These are phyloP conservation scores for Darksidea phi DNA, from an alignment of 495 filamentous ascomycete genomes.

Conservation along the genomic window DNA sequence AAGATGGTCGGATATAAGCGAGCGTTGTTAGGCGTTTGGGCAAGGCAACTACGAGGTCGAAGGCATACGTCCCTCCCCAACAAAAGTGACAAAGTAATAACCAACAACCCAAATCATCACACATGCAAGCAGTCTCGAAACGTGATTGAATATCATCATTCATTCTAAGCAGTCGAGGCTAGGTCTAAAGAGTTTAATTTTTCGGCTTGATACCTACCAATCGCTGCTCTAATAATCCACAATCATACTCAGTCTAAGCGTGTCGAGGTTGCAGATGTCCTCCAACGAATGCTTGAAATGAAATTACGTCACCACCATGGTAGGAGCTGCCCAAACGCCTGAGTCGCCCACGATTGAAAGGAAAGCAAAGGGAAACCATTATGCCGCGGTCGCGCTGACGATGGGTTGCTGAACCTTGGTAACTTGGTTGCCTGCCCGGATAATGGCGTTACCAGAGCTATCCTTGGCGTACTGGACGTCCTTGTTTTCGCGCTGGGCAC, in stretches of 20 bases:
- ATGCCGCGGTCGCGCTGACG: constrained; percentile 72
- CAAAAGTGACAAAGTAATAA: too few species aligned
- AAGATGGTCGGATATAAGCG: too few species aligned
- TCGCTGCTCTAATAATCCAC: background rate
- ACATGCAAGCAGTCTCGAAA: too few species aligned
- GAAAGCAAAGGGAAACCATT: constrained; percentile 2
- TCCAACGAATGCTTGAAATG: constrained; percentile 17
- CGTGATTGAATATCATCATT: constrained; percentile 3
- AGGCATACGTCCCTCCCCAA: too few species aligned
- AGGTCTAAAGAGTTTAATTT: background rate
- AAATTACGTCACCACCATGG: background rate
- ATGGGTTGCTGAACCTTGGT: constrained; percentile 78
- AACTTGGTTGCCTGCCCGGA: constrained; percentile 85
- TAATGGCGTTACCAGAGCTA: constrained; percentile 73
- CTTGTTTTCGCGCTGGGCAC: constrained; percentile 85
- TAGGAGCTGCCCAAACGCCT: constrained; percentile 18
- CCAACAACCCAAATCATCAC: too few species aligned
- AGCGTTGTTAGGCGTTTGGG: too few species aligned
- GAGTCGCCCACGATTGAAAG: constrained; percentile 13
- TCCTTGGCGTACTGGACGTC: constrained; percentile 78
- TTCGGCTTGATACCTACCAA: too few species aligned
- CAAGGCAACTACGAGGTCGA: too few species aligned
- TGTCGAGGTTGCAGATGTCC: constrained; percentile 1
- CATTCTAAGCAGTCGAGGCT: constrained; percentile 7
- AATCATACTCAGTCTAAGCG: constrained; percentile 17